Evolutionary conservation across 1,284 basidiomycete genomes (phyloP), one percentile per base, ranked within the genome.

Genomic region (Farysia itapuensis): DNA sequence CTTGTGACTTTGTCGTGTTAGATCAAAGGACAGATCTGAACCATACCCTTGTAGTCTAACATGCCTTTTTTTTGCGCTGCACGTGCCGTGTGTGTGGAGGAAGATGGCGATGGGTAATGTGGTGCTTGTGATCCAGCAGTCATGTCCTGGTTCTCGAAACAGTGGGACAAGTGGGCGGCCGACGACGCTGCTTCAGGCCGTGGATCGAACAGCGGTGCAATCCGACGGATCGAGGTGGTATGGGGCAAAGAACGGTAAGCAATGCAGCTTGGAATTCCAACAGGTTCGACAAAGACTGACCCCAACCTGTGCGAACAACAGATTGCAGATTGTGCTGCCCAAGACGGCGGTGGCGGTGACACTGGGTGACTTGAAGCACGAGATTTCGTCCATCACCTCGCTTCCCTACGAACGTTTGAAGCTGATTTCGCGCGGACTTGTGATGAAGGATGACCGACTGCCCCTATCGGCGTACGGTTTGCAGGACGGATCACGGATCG

Each of bases 91-190:
- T n/a, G n/a, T n/a, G n/a, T n/a, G n/a, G n/a, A n/a, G n/a, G n/a
- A n/a, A n/a, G n/a, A n/a, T n/a, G n/a, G n/a, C n/a, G n/a, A n/a
- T n/a, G n/a, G n/a, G n/a, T n/a, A n/a, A n/a, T n/a, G n/a, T n/a
- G n/a, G n/a, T n/a, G n/a, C n/a, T n/a, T n/a, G n/a, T n/a, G n/a
- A n/a, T n/a, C n/a, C n/a, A n/a, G n/a, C n/a, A n/a, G n/a, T n/a
- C 26, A 75, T 75, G 72, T 73, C 72, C 30, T 75, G 72, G 72
- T 74, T 75, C 58, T 72, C 71, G 21, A 61, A 64, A n/a, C 67
- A 72, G 47, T 75, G 72, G 72, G 56, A 67, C 37, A 57, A 64
- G 29, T 65, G 59, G 40, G 43, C 56, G 4, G 36, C 44, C 13
- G 46, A 28, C 26, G n/a, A 28, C 26, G 26, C 26, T 28, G n/a